These are phyloP conservation scores for Rhodotorula taiwanensis DNA, from an alignment of 768 basidiomycete species.

Conservation along the genomic window DNA sequence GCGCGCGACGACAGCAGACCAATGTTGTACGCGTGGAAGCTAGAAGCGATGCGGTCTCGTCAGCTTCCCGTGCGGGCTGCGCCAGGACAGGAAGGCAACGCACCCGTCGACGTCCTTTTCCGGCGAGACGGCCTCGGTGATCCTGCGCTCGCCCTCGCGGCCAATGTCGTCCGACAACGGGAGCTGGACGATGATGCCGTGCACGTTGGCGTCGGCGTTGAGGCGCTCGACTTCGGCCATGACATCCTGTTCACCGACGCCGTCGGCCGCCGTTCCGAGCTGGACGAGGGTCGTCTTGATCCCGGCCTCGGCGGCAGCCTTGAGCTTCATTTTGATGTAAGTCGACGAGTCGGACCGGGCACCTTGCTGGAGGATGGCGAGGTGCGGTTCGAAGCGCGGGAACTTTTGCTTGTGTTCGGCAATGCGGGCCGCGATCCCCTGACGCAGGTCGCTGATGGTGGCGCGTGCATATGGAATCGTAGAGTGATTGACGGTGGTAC, in stretches of 20 bases:
- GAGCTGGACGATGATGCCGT: constrained; percentile 89
- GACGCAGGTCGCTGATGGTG: constrained; percentile 18
- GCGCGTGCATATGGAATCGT: background rate
- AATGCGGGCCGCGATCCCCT: constrained; percentile 48
- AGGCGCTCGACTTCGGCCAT: constrained; percentile 69
- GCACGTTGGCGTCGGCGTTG: constrained; percentile 72
- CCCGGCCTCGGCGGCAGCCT: constrained; percentile 89
- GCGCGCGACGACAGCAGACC: constrained; percentile 88
- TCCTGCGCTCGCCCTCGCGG: constrained; percentile 71
- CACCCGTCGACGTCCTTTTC: constrained; percentile 97
- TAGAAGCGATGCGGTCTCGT: constrained; percentile 42
- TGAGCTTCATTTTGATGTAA: constrained; percentile 96
- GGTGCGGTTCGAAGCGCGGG: constrained; percentile 83
- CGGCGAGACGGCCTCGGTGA: constrained; percentile 90
- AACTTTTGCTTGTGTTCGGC: constrained; percentile 56
- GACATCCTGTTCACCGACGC: constrained; percentile 32
- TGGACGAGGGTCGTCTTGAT: constrained; percentile 75
- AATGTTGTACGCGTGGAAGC: constrained; percentile 98
- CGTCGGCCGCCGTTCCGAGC: constrained; percentile 41
- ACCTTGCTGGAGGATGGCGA: constrained; percentile 91
- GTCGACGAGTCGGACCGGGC: constrained; percentile 79
- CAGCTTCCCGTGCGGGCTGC: background rate
- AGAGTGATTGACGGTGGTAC: background rate
- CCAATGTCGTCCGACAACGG: constrained; percentile 79
- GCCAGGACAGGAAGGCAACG: constrained; percentile 25